These are phyloP conservation scores for Blastomyces parvus DNA, from an alignment of 2,329 filamentous ascomycete genomes.

Conservation along the genomic window DNA sequence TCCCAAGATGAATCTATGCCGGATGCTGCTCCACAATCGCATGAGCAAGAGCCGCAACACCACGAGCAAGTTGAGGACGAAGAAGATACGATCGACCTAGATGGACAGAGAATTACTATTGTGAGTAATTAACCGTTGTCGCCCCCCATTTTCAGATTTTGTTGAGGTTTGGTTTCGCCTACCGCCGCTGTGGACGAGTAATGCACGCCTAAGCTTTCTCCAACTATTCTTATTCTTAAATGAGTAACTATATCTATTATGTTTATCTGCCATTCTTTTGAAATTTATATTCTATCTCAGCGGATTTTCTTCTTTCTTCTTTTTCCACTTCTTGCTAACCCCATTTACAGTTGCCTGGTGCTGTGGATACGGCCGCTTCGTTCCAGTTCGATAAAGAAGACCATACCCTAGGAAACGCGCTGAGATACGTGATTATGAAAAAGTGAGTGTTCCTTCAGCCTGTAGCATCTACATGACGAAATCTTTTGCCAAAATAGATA, in stretches of 20 bases:
- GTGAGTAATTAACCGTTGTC: slow-evolving; percentile 31
- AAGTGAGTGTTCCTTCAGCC: slow-evolving; percentile 55
- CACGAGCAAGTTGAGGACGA: slow-evolving; percentile 43
- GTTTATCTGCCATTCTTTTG: not conserved
- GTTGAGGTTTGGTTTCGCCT: not conserved
- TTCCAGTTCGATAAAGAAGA: slow-evolving; percentile 93
- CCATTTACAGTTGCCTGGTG: slow-evolving; percentile 61
- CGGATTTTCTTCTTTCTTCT: not conserved
- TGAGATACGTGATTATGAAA: slow-evolving; percentile 96
- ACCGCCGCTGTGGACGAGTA: not conserved
- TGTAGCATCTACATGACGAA: not conserved
- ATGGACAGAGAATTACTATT: slow-evolving; percentile 51
- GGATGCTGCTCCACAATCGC: slow-evolving; percentile 21
- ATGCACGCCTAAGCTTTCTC: not conserved
- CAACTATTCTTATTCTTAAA: too few species aligned
- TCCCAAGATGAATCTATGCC: slow-evolving; percentile 36
- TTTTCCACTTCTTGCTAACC: not conserved
- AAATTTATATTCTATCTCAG: not conserved
- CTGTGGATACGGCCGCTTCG: slow-evolving; percentile 75
- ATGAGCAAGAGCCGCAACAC: slow-evolving; percentile 22
- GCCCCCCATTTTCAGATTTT: not conserved
- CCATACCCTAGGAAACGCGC: slow-evolving; percentile 87
- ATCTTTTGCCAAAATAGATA: not conserved
- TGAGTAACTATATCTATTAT: too few species aligned
- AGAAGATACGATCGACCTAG: slow-evolving; percentile 30